A percentile compares a stretch with the other conserved stretches of the same genome.
Conservation (phyloP, 1,139 yeast species). For the Magnusiomyces starmeri region DNA sequence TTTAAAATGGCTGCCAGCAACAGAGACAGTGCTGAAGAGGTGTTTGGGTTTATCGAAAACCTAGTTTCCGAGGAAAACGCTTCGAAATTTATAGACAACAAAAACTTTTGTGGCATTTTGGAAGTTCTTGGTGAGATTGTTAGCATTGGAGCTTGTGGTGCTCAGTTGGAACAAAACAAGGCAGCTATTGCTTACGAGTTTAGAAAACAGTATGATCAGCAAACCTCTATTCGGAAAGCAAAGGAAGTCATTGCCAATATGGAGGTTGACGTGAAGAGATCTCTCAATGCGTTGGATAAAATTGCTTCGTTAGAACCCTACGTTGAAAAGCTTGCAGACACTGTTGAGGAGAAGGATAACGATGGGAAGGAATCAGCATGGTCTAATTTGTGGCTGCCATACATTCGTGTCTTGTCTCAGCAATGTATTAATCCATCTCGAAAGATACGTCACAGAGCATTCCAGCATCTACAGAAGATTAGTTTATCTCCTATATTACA, state of each 20-base stretch:
- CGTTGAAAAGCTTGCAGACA: constrained; percentile 6
- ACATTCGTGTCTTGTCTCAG: constrained; percentile 60
- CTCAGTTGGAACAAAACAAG: constrained; percentile 63
- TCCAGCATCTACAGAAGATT: constrained; percentile 42
- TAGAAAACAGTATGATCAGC: constrained; percentile 13
- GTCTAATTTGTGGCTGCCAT: constrained; percentile 23
- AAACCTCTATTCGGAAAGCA: constrained; percentile 13
- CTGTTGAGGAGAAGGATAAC: not conserved
- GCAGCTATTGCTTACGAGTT: constrained; percentile 34
- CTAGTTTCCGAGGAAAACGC: constrained; percentile 34
- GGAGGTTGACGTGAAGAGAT: constrained; percentile 47
- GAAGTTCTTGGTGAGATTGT: constrained; percentile 76
- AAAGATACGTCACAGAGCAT: constrained; percentile 60
- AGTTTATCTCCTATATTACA: constrained; percentile 35
- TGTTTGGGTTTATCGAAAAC: constrained; percentile 45
- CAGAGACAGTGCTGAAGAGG: constrained; percentile 42
- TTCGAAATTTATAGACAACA: constrained; percentile 35
- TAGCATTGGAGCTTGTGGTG: constrained; percentile 73
- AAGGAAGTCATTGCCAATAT: constrained; percentile 15
- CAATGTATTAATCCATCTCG: constrained; percentile 87
- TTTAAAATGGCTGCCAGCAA: constrained; percentile 52
- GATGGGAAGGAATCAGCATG: constrained; percentile 11
- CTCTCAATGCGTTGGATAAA: constrained; percentile 51
- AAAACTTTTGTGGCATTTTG: constrained; percentile 35
- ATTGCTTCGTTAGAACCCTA: constrained; percentile 19